Percentiles rank a stretch among this genome's conserved stretches.
These are phyloP conservation scores for Funneliformis geosporum DNA, from an alignment of 192 early-diverging fungal genomes.

Conservation along the genomic window DNA sequence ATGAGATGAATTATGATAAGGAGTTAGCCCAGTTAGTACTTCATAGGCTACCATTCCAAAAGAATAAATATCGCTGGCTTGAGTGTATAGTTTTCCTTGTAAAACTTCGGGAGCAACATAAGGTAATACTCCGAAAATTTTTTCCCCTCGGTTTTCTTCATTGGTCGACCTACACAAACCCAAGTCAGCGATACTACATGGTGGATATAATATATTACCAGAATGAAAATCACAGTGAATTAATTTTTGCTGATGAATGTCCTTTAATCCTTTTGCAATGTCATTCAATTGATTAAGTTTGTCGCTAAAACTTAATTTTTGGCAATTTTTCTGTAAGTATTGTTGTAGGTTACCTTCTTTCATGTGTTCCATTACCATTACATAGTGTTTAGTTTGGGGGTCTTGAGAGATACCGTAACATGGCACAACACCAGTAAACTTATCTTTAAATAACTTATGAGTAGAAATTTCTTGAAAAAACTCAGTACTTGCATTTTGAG, in stretches of 20 bases:
- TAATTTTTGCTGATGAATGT: conserved; percentile 40
- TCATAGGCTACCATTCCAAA: conserved; percentile 48
- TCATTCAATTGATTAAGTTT: conserved; percentile 11
- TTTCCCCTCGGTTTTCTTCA: background rate
- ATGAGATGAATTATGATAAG: conserved; percentile 34
- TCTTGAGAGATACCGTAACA: conserved; percentile 40
- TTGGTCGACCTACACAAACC: conserved; percentile 31
- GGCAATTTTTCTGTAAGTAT: background rate
- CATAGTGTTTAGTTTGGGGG: conserved; percentile 37
- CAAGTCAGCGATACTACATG: conserved; percentile 37
- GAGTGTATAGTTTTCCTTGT: background rate
- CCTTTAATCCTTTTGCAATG: conserved; percentile 34
- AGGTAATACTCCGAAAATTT: conserved; percentile 40
- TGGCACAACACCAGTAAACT: background rate
- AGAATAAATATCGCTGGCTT: conserved; percentile 42
- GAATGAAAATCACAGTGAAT: conserved; percentile 46
- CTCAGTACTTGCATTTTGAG: background rate
- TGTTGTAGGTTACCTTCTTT: conserved; percentile 12
- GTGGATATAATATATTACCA: conserved; percentile 47
- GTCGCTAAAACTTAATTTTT: background rate
- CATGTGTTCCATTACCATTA: conserved; percentile 46
- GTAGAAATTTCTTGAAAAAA: background rate
- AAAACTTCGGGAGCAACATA: conserved; percentile 41
- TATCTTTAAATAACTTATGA: background rate
- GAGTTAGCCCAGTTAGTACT: conserved; percentile 37